Evolutionary conservation across 176 grass and related monocot species (phyloP).

Genomic region (Puya raimondii): DNA sequence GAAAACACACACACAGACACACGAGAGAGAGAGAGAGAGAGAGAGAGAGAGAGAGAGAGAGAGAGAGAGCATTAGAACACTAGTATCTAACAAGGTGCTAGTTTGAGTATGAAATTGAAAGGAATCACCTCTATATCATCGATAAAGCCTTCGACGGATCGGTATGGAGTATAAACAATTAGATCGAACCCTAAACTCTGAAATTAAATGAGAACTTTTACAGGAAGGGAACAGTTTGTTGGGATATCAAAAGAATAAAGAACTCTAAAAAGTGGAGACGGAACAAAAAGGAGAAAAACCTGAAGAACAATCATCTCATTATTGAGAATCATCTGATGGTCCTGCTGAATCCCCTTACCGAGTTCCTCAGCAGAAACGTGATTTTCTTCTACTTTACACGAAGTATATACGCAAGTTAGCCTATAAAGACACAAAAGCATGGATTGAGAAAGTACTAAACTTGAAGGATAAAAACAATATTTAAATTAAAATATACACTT

Average conservation of each 20-base stretch:
- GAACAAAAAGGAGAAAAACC: constrained; percentile 29
- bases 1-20: background rate
- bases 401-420: constrained; percentile 96
- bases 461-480: background rate
- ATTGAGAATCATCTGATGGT: constrained; percentile 87
- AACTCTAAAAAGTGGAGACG: constrained; percentile 9
- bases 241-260: background rate
- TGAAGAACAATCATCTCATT: constrained; percentile 90
- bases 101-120: constrained; percentile 14
- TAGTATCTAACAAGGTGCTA: background rate
- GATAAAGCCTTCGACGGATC: constrained; percentile 72
- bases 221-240: background rate
- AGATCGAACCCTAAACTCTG: constrained; percentile 88
- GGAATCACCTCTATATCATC: constrained; percentile 69
- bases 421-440: constrained; percentile 35
- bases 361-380: constrained; percentile 98
- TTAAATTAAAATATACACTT: background rate
- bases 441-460: constrained; percentile 8
- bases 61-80: background rate
- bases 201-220: constrained; percentile 26
- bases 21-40: too few relatives aligned
- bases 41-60: background rate
- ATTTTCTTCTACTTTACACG: constrained; percentile 99
- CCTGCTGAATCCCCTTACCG: constrained; percentile 92
- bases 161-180: constrained; percentile 90